Evolutionary conservation across 1,284 basidiomycete genomes (phyloP), one percentile per base, ranked within the genome.

Genomic region (Bjerkandera adusta): DNA sequence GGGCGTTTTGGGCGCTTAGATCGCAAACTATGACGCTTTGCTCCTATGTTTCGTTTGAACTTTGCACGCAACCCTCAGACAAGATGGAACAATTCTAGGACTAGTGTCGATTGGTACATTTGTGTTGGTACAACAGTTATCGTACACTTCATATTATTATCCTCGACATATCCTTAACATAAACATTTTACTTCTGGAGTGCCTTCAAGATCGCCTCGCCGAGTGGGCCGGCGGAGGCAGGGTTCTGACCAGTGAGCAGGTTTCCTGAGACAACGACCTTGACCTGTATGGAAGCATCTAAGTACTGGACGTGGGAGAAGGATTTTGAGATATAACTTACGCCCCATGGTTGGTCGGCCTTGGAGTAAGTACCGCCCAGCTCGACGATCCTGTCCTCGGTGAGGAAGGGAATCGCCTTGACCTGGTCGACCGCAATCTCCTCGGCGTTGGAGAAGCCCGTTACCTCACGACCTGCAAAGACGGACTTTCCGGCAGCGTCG

Each of bases 211-310:
- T 66, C 12, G 66, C 75, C 54, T 81, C 65, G 16, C 67, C 81
- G 26, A 83, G 52, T 1, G 67, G 67, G 34, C 58, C 64, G 16
- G 84, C 81, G 34, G 79, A 83, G 4, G 77, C 79, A 2, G 86
- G 85, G 67, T 89, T 89, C 60, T 85, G 85, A n/a, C 88, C 88
- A 26, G 83, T 85, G 53, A 70, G 66, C 37, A 79, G 61, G 25
- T 71, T 69, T 11, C 72, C 72, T 41, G 72, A 66, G 29, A 72
- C 69, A 20, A 74, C 61, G 27, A 83, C 75, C 55, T 75, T 70
- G 7, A 63, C 60, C 66, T 69, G 47, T 16, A 15, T 20, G 15
- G 16, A 32, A 30, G 8, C 8, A 8, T 16, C 11, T 6, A 25
- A 4, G 1, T 10, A 26, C 10, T 26, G 10, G 15, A 25, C 37